A percentile compares a stretch with the other conserved stretches of the same genome.
phyloP scores from a whole-genome alignment of 2,329 filamentous ascomycete species.

The Ambrosiella cleistominuta region DNA sequence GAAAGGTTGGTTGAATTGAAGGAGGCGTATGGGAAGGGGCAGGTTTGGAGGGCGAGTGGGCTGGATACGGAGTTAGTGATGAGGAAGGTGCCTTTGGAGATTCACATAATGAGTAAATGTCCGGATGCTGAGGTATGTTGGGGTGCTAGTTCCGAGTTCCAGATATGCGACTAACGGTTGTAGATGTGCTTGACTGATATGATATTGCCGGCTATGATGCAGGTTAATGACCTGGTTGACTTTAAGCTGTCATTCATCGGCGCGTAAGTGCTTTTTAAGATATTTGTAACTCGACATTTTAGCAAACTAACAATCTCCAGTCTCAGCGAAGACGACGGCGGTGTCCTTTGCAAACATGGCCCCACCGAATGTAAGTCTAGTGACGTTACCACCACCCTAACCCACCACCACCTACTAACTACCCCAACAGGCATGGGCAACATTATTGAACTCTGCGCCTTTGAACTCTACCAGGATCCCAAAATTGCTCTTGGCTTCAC shows the following conservation, averaged over 20 bases:
- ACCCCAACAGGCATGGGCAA: constrained; percentile 53
- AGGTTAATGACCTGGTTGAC: constrained; percentile 66
- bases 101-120: constrained; percentile 95
- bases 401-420: not conserved
- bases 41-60: not conserved
- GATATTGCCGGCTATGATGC: constrained; percentile 73
- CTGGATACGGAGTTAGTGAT: not conserved
- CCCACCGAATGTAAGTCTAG: constrained; percentile 49
- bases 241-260: constrained; percentile 87
- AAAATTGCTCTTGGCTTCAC: constrained; percentile 85
- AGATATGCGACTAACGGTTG: not conserved
- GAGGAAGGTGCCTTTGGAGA: constrained; percentile 57
- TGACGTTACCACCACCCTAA: not conserved
- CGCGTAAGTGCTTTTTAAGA: constrained; percentile 30
- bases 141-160: not conserved
- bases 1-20: constrained; percentile 5
- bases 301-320: constrained; percentile 19
- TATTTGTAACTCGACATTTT: not conserved
- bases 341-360: constrained; percentile 77
- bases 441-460: constrained; percentile 84
- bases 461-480: constrained; percentile 62
- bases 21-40: not conserved
- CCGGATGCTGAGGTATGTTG: constrained; percentile 55
- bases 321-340: constrained; percentile 52
- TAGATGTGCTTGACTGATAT: constrained; percentile 63